Evolutionary conservation across 108 stramenopile species (phyloP).

Genomic region (Pinguiococcus pyrenoidosus): DNA sequence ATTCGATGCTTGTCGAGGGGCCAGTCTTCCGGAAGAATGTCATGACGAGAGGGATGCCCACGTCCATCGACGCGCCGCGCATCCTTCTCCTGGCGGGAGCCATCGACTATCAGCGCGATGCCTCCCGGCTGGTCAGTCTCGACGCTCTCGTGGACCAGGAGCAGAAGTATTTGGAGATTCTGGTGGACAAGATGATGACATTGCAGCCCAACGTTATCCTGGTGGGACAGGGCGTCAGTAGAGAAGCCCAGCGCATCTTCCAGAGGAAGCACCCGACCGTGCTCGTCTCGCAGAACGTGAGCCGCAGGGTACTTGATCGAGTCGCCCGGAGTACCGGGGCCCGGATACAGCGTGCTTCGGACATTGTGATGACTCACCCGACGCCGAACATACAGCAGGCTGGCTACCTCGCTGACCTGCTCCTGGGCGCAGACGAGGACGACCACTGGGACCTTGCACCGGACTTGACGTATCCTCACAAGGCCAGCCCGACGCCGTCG

Average conservation of each 20-base stretch:
- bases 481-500: too few relatives aligned
- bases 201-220: constrained; percentile 69
- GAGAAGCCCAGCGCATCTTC: constrained; percentile 75
- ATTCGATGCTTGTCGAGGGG: constrained; percentile 74
- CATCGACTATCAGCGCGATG: constrained; percentile 76
- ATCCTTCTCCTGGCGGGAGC: constrained; percentile 80
- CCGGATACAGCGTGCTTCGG: constrained; percentile 65
- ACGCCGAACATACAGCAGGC: too few relatives aligned
- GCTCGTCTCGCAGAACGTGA: constrained; percentile 74
- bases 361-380: constrained; percentile 73
- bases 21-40: constrained; percentile 77
- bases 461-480: too few relatives aligned
- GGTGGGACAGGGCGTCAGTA: constrained; percentile 61
- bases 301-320: constrained; percentile 57
- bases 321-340: constrained; percentile 81
- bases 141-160: constrained; percentile 83
- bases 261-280: constrained; percentile 58
- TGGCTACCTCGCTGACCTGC: too few relatives aligned
- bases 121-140: constrained; percentile 62
- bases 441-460: too few relatives aligned
- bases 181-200: constrained; percentile 74
- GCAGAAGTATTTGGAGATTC: constrained; percentile 65
- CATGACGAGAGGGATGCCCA: constrained; percentile 56
- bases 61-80: constrained; percentile 39
- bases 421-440: too few relatives aligned